These are phyloP conservation scores for Claviceps monticola DNA, from an alignment of 2,329 filamentous ascomycete species.

Conservation along the genomic window DNA sequence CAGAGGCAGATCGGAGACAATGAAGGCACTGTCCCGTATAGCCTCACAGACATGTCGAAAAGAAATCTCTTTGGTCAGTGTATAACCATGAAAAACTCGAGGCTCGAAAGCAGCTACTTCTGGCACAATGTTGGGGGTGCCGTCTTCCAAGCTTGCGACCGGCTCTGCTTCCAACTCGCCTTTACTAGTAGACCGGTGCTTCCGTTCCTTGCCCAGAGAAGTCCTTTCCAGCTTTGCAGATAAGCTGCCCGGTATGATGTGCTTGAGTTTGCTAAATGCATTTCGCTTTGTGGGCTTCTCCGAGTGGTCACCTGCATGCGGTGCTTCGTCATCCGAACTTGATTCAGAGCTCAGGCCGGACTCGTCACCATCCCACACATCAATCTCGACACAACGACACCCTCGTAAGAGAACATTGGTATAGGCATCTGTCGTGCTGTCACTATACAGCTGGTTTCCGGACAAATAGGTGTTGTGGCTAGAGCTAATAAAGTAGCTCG, in stretches of 20 bases:
- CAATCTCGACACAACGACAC: conserved; percentile 84
- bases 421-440: conserved; percentile 79
- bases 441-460: conserved; percentile 75
- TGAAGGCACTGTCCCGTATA: conserved; percentile 68
- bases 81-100: conserved; percentile 75
- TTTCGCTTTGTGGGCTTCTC: conserved; percentile 39
- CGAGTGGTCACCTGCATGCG: conserved; percentile 26
- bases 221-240: conserved; percentile 34
- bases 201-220: conserved; percentile 29
- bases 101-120: conserved; percentile 44
- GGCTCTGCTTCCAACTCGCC: conserved; percentile 1
- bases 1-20: conserved; percentile 63
- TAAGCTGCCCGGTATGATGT: conserved; percentile 33
- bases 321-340: conserved; percentile 33
- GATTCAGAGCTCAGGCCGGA: conserved; percentile 49
- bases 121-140: conserved; percentile 9
- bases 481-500: conserved; percentile 86
- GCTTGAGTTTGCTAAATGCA: conserved; percentile 50
- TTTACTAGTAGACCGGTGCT: conserved; percentile 15
- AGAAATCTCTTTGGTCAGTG: conserved; percentile 73
- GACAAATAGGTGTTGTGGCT: conserved; percentile 93
- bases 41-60: conserved; percentile 77
- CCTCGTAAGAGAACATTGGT: conserved; percentile 70
- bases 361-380: conserved; percentile 86
- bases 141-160: background rate